phyloP scores from a whole-genome alignment of 805 yeast species.

The Cyberlindnera xylosilytica region DNA sequence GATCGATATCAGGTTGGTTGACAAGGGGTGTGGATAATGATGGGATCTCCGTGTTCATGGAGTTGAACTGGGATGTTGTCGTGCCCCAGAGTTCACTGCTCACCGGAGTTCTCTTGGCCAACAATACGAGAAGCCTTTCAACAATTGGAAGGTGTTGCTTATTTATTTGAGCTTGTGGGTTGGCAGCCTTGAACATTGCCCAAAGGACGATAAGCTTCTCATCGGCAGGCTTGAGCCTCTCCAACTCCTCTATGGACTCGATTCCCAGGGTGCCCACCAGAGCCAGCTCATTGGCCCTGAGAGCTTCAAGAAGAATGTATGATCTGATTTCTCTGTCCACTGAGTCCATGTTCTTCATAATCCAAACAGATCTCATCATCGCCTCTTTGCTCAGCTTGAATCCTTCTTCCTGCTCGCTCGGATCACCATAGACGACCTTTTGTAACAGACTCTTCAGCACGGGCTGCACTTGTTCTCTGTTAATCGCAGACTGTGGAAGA shows the following conservation, averaged over 20 bases:
- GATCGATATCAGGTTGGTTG: constrained; percentile 5
- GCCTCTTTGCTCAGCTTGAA: constrained; percentile 22
- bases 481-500: too few relatives aligned
- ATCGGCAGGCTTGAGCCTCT: constrained; percentile 5
- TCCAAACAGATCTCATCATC: constrained; percentile 24
- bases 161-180: neutral
- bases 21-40: neutral
- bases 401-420: constrained; percentile 33
- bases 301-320: constrained; percentile 14
- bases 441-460: constrained; percentile 30
- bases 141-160: constrained; percentile 1
- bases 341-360: constrained; percentile 22
- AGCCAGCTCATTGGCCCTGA: constrained; percentile 6
- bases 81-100: constrained; percentile 7
- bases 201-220: constrained; percentile 12
- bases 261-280: constrained; percentile 15
- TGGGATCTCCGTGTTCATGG: constrained; percentile 5
- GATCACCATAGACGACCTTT: constrained; percentile 39
- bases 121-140: constrained; percentile 5
- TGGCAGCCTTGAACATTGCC: constrained; percentile 2
- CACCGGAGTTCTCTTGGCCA: constrained; percentile 3
- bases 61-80: constrained; percentile 2
- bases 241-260: constrained; percentile 9
- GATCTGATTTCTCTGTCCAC: constrained; percentile 13
- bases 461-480: constrained; percentile 25